These are phyloP conservation scores for Pecoramyces ruminantium DNA, from an alignment of 192 early-diverging fungal species.

Conservation along the genomic window DNA sequence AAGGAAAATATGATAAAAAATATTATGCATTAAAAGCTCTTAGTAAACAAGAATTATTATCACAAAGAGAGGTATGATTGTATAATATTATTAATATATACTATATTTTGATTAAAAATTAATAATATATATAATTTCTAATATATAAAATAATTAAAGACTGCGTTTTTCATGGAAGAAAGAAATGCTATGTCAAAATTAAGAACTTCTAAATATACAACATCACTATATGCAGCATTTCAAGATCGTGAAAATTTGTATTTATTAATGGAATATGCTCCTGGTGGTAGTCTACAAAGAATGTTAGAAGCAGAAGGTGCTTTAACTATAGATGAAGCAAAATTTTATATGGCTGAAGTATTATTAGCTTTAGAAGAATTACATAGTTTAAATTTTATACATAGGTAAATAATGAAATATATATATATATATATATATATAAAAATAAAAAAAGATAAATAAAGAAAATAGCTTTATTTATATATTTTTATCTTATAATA, in stretches of 20 bases:
- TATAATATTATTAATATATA: too few species aligned
- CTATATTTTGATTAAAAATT: too few species aligned
- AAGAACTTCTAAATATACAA: slow-evolving; percentile 44
- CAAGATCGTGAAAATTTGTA: slow-evolving; percentile 6
- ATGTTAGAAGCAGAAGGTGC: slow-evolving; percentile 1
- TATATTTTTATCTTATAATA: too few species aligned
- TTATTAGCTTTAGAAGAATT: slow-evolving; percentile 43
- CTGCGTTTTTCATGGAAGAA: slow-evolving; percentile 79
- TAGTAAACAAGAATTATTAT: slow-evolving; percentile 52
- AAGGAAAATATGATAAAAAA: slow-evolving; percentile 40
- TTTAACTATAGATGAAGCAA: slow-evolving; percentile 18
- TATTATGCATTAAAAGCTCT: slow-evolving; percentile 71
- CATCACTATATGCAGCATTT: slow-evolving; percentile 50
- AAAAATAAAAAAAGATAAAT: too few species aligned
- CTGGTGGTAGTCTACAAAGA: slow-evolving; percentile 1
- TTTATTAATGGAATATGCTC: slow-evolving; percentile 5
- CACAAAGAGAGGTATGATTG: slow-evolving; percentile 54
- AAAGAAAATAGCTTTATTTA: too few species aligned
- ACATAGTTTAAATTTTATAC: slow-evolving; percentile 39
- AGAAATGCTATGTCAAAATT: slow-evolving; percentile 51
- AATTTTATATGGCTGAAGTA: slow-evolving; percentile 40
- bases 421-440: too few species aligned
- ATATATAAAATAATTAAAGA: slow-evolving; percentile 40
- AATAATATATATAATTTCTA: too few species aligned
- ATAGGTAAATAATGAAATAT: slow-evolving; percentile 15